Conservation (phyloP, 2,329 filamentous ascomycete species). For the Aphanocladium album region DNA sequence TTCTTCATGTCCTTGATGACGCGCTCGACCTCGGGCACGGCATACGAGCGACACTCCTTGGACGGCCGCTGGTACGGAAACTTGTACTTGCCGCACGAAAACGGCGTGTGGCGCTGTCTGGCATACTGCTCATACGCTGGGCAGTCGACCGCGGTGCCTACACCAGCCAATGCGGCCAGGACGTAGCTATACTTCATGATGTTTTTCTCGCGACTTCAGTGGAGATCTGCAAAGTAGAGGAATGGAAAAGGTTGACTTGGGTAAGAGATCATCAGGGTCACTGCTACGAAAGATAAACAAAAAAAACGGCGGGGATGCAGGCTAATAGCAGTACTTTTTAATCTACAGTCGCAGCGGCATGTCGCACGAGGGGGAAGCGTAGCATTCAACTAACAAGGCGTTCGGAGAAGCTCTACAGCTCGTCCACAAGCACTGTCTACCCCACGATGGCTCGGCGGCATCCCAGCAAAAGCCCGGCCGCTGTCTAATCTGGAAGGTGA, state of each 20-base stretch:
- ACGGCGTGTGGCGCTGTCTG: conserved; percentile 54
- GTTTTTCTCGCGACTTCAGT: background rate
- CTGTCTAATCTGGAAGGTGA: conserved; percentile 1
- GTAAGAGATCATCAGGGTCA: background rate
- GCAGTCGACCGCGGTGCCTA: conserved; percentile 22
- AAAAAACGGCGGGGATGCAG: background rate
- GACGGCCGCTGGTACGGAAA: conserved; percentile 78
- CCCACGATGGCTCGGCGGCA: background rate
- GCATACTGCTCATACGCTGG: conserved; percentile 33
- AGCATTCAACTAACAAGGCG: background rate
- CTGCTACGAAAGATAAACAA: background rate
- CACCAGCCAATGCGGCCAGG: conserved; percentile 3
- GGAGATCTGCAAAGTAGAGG: too few species aligned
- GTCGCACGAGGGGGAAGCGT: background rate
- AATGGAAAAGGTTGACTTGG: background rate
- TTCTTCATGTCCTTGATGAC: conserved; percentile 65
- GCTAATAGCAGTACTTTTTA: background rate
- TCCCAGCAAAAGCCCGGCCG: background rate
- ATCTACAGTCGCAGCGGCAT: background rate
- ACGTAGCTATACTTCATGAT: conserved; percentile 7
- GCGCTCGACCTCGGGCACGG: conserved; percentile 69
- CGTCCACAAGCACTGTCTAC: background rate
- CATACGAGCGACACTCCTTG: conserved; percentile 73
- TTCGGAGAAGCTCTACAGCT: background rate
- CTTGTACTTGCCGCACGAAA: conserved; percentile 68